These are phyloP conservation scores for Colletotrichum phormii DNA, from an alignment of 2,329 filamentous ascomycete genomes.

Conservation along the genomic window DNA sequence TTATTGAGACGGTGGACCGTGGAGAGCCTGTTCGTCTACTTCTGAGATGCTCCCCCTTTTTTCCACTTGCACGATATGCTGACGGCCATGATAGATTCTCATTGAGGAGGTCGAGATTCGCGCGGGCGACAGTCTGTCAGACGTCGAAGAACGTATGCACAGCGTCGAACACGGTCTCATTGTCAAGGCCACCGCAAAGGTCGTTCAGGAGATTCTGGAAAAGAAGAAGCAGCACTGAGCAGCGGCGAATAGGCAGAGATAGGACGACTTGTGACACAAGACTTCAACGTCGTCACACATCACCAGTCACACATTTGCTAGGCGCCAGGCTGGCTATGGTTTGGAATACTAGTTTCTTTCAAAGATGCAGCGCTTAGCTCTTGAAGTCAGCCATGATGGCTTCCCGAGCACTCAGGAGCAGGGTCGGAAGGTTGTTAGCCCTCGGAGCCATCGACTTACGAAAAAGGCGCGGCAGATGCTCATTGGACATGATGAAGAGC, in stretches of 20 bases:
- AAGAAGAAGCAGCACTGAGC: slow-evolving; percentile 17
- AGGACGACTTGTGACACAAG: background rate
- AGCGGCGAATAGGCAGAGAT: background rate
- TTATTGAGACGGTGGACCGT: slow-evolving; percentile 83
- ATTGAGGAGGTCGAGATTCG: slow-evolving; percentile 74
- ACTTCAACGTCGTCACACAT: background rate
- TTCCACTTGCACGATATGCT: background rate
- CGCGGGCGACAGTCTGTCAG: slow-evolving; percentile 64
- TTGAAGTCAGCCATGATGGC: background rate
- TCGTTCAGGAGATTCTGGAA: slow-evolving; percentile 52
- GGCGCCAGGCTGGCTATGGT: too few relatives aligned
- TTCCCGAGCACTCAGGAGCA: background rate
- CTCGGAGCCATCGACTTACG: background rate
- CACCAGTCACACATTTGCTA: background rate
- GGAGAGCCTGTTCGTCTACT: slow-evolving; percentile 65
- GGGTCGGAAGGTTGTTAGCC: background rate
- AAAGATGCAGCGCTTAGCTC: background rate
- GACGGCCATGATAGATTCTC: slow-evolving; percentile 4
- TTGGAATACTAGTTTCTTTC: background rate
- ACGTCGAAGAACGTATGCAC: slow-evolving; percentile 79
- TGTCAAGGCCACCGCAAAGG: slow-evolving; percentile 75
- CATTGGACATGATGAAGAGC: background rate
- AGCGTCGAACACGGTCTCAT: slow-evolving; percentile 81
- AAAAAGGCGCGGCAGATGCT: background rate
- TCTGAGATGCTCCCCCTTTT: slow-evolving; percentile 54